Conservation (phyloP, 2,329 filamentous ascomycete species). For the Colletotrichum eremochloae region DNA sequence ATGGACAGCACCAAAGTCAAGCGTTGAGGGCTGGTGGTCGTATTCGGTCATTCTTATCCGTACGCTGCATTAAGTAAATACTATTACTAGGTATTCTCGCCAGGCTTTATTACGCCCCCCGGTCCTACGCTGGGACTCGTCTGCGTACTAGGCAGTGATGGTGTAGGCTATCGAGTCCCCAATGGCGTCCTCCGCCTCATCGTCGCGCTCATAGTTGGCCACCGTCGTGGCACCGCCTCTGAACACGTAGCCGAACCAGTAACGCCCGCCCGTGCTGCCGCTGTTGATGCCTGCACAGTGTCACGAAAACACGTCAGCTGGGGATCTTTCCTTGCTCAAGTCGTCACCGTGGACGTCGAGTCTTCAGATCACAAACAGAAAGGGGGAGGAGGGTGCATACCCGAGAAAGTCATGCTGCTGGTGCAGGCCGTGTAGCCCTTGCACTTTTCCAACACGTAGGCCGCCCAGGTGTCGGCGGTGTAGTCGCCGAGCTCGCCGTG, state of each 20-base stretch:
- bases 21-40: background rate
- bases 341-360: too few species aligned
- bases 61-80: background rate
- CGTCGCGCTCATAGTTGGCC: background rate
- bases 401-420: background rate
- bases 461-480: conserved; percentile 3
- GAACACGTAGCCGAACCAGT: conserved; percentile 2
- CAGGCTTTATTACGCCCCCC: background rate
- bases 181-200: background rate
- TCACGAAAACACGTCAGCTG: background rate
- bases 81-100: background rate
- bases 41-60: background rate
- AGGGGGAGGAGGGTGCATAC: background rate
- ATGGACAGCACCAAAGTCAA: background rate
- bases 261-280: conserved; percentile 2
- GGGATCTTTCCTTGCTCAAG: background rate
- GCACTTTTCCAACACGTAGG: conserved; percentile 9
- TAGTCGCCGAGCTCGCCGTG: background rate
- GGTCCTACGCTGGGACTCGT: background rate
- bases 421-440: conserved; percentile 1
- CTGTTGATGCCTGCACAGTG: conserved; percentile 5
- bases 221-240: conserved; percentile 1
- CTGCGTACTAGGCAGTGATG: background rate
- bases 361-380: background rate
- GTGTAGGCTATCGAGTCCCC: background rate